Percentiles rank a stretch among this genome's conserved stretches.
These are phyloP conservation scores for Rosellinia necatrix DNA, from an alignment of 2,329 filamentous ascomycete species.

Conservation along the genomic window DNA sequence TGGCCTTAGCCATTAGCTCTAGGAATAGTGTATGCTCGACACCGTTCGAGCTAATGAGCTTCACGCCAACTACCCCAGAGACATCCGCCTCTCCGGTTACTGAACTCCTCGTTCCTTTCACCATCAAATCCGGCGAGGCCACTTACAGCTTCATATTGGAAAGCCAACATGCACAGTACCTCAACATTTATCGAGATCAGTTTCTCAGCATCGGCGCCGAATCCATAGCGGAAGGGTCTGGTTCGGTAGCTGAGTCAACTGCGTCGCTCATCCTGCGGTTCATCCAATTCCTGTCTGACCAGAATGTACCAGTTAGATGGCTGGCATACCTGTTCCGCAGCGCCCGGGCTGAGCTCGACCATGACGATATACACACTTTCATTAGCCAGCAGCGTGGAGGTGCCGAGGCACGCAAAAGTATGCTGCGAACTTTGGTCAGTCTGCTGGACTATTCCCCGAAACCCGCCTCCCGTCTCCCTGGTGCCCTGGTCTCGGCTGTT, in stretches of 20 bases:
- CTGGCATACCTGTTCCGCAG: neutral
- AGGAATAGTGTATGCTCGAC: constrained; percentile 2
- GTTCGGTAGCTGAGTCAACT: neutral
- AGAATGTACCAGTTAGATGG: neutral
- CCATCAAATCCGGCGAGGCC: neutral
- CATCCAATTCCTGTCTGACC: neutral
- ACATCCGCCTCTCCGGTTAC: neutral
- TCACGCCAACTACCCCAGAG: neutral
- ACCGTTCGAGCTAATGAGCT: constrained; percentile 2
- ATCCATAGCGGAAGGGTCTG: neutral
- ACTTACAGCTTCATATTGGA: neutral
- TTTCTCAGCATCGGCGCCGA: neutral
- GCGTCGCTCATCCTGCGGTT: neutral
- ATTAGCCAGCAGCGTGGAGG: neutral
- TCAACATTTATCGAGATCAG: neutral
- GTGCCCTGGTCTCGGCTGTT: constrained; percentile 4
- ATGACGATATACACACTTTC: neutral
- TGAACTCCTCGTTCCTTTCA: neutral
- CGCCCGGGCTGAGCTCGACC: neutral
- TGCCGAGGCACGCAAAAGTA: constrained; percentile 17
- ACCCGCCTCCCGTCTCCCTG: neutral
- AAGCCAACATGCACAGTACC: constrained; percentile 1
- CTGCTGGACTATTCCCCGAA: neutral
- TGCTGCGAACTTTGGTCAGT: constrained; percentile 13
- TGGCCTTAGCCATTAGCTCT: neutral